Evolutionary conservation across 441 rosid genomes (phyloP).

Genomic region (Euphorbia celastroides): DNA sequence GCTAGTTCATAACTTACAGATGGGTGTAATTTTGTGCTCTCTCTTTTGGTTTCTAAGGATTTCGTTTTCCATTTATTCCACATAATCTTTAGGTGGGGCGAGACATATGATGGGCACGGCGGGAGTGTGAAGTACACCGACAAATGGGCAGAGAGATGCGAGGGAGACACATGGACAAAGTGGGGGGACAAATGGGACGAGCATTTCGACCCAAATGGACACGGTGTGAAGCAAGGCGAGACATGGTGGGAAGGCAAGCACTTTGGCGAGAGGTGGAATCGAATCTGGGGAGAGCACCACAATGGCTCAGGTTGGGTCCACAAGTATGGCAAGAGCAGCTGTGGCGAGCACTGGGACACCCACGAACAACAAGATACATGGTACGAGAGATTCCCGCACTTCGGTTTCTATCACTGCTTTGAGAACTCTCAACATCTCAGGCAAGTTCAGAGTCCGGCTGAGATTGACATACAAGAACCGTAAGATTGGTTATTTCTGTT

Average conservation of each 20-base stretch:
- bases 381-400: conserved; percentile 96
- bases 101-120: conserved; percentile 81
- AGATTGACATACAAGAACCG: conserved; percentile 33
- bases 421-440: conserved; percentile 83
- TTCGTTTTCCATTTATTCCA: conserved; percentile 7
- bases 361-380: conserved; percentile 69
- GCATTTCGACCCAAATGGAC: conserved; percentile 55
- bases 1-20: neutral
- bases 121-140: conserved; percentile 88
- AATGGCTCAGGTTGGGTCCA: conserved; percentile 86
- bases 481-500: neutral
- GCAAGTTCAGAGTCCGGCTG: conserved; percentile 45
- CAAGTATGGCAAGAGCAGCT: conserved; percentile 92
- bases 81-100: conserved; percentile 73
- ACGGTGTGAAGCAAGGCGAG: conserved; percentile 94
- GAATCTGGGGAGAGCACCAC: conserved; percentile 45
- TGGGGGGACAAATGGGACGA: conserved; percentile 99
- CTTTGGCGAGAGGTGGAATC: conserved; percentile 76
- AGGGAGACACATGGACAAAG: conserved; percentile 78
- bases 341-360: conserved; percentile 96
- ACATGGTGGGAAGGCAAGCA: conserved; percentile 86
- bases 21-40: neutral
- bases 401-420: conserved; percentile 86
- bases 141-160: conserved; percentile 93
- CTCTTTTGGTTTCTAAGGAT: neutral